Conservation (phyloP, 73 alveolate species). For the Stentor coeruleus region DNA sequence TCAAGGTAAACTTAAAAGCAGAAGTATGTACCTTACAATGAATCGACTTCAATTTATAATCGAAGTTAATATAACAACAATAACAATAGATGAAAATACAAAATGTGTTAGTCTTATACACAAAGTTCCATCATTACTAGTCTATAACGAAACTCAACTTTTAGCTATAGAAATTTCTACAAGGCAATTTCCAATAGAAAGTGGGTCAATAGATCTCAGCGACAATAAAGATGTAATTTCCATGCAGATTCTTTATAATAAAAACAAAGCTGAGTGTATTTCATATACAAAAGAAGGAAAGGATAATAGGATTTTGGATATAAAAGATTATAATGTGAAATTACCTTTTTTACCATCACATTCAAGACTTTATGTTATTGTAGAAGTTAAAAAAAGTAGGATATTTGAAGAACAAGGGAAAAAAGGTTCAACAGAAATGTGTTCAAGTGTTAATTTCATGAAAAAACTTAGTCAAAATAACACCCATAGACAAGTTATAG, state of each 20-base stretch:
- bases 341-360: neutral
- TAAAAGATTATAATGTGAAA: neutral
- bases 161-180: neutral
- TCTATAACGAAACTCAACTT: neutral
- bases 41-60: neutral
- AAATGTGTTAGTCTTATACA: neutral
- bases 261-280: neutral
- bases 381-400: too few relatives aligned
- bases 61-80: neutral
- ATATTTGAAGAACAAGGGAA: too few relatives aligned
- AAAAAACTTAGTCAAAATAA: too few relatives aligned
- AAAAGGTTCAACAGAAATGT: too few relatives aligned
- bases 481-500: too few relatives aligned
- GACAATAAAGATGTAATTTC: neutral
- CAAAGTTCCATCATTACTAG: constrained; percentile 5
- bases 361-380: neutral
- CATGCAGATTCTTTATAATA: neutral
- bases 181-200: neutral
- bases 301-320: neutral
- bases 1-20: neutral
- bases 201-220: neutral
- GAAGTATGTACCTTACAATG: neutral
- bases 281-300: neutral
- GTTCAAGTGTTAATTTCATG: too few relatives aligned
- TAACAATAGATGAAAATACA: neutral